phyloP scores from a whole-genome alignment of 2,329 filamentous ascomycete species.

The Neofusicoccum umdonicola region DNA sequence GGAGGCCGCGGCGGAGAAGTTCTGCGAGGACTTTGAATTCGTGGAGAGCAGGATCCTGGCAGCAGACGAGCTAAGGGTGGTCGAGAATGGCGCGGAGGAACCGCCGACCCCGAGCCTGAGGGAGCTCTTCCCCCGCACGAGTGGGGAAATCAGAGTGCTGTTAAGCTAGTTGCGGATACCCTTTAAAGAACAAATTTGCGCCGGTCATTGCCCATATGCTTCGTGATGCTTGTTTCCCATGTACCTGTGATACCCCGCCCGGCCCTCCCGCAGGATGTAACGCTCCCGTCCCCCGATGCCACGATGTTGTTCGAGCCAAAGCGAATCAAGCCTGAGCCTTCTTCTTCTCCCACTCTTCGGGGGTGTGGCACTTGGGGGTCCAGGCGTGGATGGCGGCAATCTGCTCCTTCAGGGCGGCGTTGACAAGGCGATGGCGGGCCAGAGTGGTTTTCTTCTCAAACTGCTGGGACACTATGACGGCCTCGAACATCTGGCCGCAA shows the following conservation, averaged over 20 bases:
- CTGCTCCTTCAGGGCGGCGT: constrained; percentile 77
- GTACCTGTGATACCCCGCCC: neutral
- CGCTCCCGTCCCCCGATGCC: neutral
- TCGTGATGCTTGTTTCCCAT: neutral
- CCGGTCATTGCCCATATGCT: neutral
- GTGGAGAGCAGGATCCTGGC: constrained; percentile 61
- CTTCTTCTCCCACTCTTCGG: constrained; percentile 80
- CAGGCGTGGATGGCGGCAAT: constrained; percentile 91
- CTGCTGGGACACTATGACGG: constrained; percentile 60
- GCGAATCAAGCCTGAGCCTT: constrained; percentile 37
- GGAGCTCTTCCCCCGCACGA: constrained; percentile 62
- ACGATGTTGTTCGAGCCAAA: neutral
- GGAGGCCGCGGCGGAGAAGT: constrained; percentile 76
- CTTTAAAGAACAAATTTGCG: neutral
- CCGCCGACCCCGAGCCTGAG: constrained; percentile 44
- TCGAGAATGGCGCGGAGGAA: constrained; percentile 38
- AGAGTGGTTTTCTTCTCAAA: constrained; percentile 63
- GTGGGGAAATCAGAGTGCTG: constrained; percentile 62
- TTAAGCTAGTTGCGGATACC: constrained; percentile 48
- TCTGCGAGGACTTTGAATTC: constrained; percentile 80
- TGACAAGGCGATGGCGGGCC: constrained; percentile 82
- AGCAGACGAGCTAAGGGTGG: constrained; percentile 52
- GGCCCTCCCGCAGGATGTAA: neutral
- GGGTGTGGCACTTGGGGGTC: constrained; percentile 91
- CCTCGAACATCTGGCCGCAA: constrained; percentile 69